phyloP scores from a whole-genome alignment of 495 filamentous ascomycete species.

The Stereocaulon alpinum region DNA sequence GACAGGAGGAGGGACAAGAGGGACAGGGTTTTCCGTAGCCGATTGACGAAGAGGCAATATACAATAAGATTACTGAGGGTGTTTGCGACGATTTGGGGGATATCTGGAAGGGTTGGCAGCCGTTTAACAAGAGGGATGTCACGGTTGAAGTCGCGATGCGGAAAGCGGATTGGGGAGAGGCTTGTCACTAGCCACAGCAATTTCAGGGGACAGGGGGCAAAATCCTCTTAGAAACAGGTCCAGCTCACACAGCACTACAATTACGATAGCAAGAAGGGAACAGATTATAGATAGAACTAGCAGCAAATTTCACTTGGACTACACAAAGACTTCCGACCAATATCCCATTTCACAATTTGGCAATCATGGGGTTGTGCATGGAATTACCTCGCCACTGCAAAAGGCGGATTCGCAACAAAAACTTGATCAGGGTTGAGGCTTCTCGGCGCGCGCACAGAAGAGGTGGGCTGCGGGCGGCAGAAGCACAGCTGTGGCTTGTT shows the following conservation, averaged over 20 bases:
- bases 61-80: neutral
- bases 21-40: neutral
- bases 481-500: neutral
- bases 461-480: neutral
- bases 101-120: neutral
- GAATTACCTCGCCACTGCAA: neutral
- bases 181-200: constrained; percentile 14
- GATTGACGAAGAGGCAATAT: neutral
- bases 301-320: neutral
- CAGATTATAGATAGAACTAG: no score
- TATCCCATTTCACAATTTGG: neutral
- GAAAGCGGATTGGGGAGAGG: neutral
- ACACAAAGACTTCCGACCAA: neutral
- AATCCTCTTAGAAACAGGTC: neutral
- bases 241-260: neutral
- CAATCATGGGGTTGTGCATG: neutral
- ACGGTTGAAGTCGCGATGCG: constrained; percentile 10
- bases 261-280: neutral
- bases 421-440: constrained; percentile 3
- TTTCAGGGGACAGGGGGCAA: constrained; percentile 5
- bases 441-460: neutral
- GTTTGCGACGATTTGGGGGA: neutral
- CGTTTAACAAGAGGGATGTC: constrained; percentile 11
- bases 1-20: neutral
- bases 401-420: neutral